Base-by-base conservation (phyloP, 768 basidiomycete species). In the Multifurca ochricompacta region DNA sequence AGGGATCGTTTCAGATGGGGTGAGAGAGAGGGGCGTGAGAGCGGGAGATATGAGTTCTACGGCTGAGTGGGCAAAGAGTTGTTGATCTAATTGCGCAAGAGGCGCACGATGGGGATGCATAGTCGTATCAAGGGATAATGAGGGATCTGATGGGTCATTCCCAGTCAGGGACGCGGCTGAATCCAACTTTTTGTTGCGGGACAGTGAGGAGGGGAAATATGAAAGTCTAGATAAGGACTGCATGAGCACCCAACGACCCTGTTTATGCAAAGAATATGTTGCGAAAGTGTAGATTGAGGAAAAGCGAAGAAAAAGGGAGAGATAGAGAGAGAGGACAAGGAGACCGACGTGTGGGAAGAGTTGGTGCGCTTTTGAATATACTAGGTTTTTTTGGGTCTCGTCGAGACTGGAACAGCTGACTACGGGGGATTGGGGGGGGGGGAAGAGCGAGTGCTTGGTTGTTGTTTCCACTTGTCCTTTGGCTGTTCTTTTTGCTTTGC, bases 21-120 rank as follows among this genome's bases (percentile, higher is more conserved):
- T n/a, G 51, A 11, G 44, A 21, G 49, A 27, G 37, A 52, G 59
- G 19, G 46, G 57, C 3, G 32, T 47, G 32, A 48, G 27, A 9
- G 27, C 55, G 28, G 43, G 55, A 19, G 47, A 43, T 42, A 36
- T 34, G 45, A 59, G 42, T 32, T 59, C 58, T 4, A 30, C 6
- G 6, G 48, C 9, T 6, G 56, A 32, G 11, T 35, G 25, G 19
- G 41, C 13, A 21, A 61, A 44, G 19, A 51, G 45, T 34, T 59
- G 60, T 28, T 61, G 60, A 31, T 52, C 60, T 41, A 61, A 54
- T 42, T 59, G 60, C 10, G 60, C 58, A 16, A 61, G 58, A 25
- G 60, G 60, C 23, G 58, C 52, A 14, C 60, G 60, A 34, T 54
- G 53, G 23, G 48, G 42, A 35, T 44, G 58, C 8, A 44, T 30